Evolutionary conservation across 2,329 filamentous ascomycete species (phyloP), one percentile per base, ranked within the genome.

Genomic region (Ceratocystis diversiconidia): DNA sequence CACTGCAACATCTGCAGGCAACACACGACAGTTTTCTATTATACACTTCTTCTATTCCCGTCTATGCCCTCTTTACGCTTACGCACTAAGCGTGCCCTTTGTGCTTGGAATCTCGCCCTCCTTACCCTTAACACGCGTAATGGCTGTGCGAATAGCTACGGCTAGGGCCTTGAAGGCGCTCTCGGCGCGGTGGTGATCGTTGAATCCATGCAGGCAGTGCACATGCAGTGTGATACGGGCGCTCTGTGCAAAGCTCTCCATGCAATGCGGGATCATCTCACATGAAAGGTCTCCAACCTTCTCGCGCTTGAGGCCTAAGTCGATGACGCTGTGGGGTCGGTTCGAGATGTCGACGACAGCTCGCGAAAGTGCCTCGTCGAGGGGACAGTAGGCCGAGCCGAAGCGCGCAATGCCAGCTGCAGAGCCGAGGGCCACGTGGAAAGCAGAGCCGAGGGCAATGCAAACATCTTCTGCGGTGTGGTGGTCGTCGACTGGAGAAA

Each of bases 391-490:
- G 68, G 91, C 94, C 71, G 85, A 88, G 41, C 92, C 94, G 77
- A 96, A 99, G 61, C 94, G 87, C 66, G 90, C 88, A 61, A 97
- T 85, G 19, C 92, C 94, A 32, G 86, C 81, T 7, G 88, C 88
- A 8, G 84, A 83, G 69, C 88, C 87, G 52, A 99, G 84, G 17
- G 92, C 90, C 61, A 81, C 76, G 72, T 88, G 88, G 78, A 97
- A 96, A 66, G 91, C 90, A 70, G 82, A 80, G 61, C 94, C 94
- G 25, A 99, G 85, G 15, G 92, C 90, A 70, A 99, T 87, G 77
- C 90, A 96, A 67, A 90, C 88, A 74, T 99, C 94, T 80, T 99
- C 94, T 69, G 92, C 88, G 7, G 92, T 96, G 82, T 99, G 94
- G 79, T 99, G 94, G 81, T 97, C 94, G 78, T 99, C 94, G 75